phyloP scores from a whole-genome alignment of 2,329 filamentous ascomycete species.

The Cryphonectria parasitica region DNA sequence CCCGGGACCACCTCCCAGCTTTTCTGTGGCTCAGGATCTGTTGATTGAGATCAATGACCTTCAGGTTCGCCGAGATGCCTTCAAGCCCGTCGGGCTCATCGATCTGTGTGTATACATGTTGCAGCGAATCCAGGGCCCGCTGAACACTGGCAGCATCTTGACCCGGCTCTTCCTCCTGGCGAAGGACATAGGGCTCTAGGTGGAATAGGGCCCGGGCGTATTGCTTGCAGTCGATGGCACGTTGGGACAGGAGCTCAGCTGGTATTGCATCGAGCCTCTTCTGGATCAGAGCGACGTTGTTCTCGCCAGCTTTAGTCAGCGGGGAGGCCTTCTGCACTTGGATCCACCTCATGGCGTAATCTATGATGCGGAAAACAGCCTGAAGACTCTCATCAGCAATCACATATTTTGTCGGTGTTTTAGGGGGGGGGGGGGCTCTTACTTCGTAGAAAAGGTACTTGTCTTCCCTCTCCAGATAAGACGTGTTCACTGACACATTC shows the following conservation, averaged over 20 bases:
- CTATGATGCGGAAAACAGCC: conserved; percentile 87
- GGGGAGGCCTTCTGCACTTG: conserved; percentile 67
- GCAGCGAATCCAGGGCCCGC: conserved; percentile 74
- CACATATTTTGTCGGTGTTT: neutral
- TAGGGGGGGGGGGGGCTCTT: conserved; percentile 37
- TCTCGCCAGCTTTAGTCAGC: conserved; percentile 48
- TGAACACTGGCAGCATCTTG: conserved; percentile 58
- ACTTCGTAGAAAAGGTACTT: conserved; percentile 88
- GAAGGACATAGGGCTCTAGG: conserved; percentile 78
- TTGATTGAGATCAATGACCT: conserved; percentile 87
- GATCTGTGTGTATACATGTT: conserved; percentile 95
- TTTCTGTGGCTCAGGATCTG: conserved; percentile 93
- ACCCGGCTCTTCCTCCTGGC: conserved; percentile 55
- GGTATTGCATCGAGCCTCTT: conserved; percentile 67
- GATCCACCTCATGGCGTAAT: conserved; percentile 90
- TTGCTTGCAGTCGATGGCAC: conserved; percentile 91
- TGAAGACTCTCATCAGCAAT: conserved; percentile 43
- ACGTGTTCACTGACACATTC: conserved; percentile 52
- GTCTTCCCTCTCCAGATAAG: conserved; percentile 70
- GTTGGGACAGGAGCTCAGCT: conserved; percentile 72
- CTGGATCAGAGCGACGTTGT: conserved; percentile 54
- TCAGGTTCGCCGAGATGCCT: conserved; percentile 86
- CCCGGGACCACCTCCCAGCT: conserved; percentile 89
- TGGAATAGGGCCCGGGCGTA: conserved; percentile 92
- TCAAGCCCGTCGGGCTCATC: conserved; percentile 97